These are phyloP conservation scores for Chaetoceros tenuissimus DNA, from an alignment of 108 stramenopile genomes.

Conservation along the genomic window DNA sequence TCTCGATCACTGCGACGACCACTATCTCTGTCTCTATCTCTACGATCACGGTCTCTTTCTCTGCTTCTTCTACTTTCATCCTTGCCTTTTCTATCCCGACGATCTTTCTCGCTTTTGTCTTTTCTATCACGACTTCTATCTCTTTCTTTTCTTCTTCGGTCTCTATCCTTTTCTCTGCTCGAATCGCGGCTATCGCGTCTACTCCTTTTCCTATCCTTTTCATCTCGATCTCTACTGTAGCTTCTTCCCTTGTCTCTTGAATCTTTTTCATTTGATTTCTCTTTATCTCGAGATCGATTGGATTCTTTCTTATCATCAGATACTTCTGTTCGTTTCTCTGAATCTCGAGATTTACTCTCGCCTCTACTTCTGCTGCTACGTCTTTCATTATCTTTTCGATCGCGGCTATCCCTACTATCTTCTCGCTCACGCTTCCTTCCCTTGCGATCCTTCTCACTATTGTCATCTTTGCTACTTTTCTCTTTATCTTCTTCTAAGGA, in stretches of 20 bases:
- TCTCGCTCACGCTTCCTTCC: not conserved
- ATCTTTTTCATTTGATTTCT: not conserved
- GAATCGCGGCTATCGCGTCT: not conserved
- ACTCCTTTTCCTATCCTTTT: not conserved
- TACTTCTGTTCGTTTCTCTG: conserved; percentile 1
- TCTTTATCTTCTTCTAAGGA: conserved; percentile 6
- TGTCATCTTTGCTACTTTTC: conserved; percentile 1
- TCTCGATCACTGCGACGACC: not conserved
- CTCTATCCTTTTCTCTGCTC: not conserved
- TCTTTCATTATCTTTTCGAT: conserved; percentile 2
- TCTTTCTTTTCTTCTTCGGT: not conserved
- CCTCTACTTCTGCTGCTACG: not conserved
- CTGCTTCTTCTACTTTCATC: conserved; percentile 3
- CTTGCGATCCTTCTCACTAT: conserved; percentile 5
- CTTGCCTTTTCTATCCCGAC: not conserved
- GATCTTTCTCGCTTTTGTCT: not conserved
- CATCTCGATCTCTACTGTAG: not conserved
- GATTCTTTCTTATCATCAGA: not conserved
- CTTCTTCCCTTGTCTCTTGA: not conserved
- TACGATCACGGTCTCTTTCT: conserved; percentile 20
- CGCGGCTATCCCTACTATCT: conserved; percentile 5
- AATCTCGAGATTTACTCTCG: not conserved
- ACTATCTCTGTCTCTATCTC: conserved; percentile 3
- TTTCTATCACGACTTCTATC: not conserved
- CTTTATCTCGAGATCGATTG: not conserved